Percentiles rank a stretch among this genome's conserved stretches.
phyloP scores from a whole-genome alignment of 2,329 filamentous ascomycete genomes.

The Aspergillus luchuensis region DNA sequence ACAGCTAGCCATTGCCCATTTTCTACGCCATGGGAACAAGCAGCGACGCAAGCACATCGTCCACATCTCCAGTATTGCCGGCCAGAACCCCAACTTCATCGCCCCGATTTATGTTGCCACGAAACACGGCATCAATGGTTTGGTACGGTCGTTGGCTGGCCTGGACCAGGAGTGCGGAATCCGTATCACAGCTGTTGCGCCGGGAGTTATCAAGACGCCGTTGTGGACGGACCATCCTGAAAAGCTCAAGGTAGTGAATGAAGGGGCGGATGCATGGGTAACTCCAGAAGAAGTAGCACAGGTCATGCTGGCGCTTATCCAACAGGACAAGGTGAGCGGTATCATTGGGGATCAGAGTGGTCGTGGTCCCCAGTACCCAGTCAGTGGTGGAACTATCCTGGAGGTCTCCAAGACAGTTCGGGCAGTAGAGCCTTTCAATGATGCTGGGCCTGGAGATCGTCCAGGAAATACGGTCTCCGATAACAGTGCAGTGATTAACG shows the following conservation, averaged over 20 bases:
- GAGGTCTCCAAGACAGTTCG: constrained; percentile 60
- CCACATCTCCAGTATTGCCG: constrained; percentile 54
- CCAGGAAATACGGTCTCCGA: constrained; percentile 53
- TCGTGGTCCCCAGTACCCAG: constrained; percentile 32
- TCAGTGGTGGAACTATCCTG: constrained; percentile 55
- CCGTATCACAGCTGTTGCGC: constrained; percentile 61
- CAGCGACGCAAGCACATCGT: constrained; percentile 46
- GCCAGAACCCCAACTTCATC: constrained; percentile 41
- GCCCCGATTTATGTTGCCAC: constrained; percentile 52
- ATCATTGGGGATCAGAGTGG: constrained; percentile 36
- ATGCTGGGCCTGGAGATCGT: constrained; percentile 54
- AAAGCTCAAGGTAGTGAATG: constrained; percentile 56
- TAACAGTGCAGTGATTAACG: constrained; percentile 43
- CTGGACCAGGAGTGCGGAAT: constrained; percentile 56
- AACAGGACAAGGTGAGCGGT: constrained; percentile 48
- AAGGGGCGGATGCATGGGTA: constrained; percentile 57
- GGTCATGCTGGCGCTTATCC: constrained; percentile 59
- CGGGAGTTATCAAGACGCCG: constrained; percentile 63
- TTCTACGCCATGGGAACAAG: constrained; percentile 38
- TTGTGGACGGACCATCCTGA: constrained; percentile 64
- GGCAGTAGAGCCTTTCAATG: constrained; percentile 53
- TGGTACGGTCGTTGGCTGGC: constrained; percentile 53
- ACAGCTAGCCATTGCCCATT: constrained; percentile 54
- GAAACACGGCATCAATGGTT: constrained; percentile 53
- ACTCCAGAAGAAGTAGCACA: constrained; percentile 62